These are phyloP conservation scores for Lunularia cruciata DNA, from an alignment of 225 moss, liverwort and hornwort species.

Conservation along the genomic window DNA sequence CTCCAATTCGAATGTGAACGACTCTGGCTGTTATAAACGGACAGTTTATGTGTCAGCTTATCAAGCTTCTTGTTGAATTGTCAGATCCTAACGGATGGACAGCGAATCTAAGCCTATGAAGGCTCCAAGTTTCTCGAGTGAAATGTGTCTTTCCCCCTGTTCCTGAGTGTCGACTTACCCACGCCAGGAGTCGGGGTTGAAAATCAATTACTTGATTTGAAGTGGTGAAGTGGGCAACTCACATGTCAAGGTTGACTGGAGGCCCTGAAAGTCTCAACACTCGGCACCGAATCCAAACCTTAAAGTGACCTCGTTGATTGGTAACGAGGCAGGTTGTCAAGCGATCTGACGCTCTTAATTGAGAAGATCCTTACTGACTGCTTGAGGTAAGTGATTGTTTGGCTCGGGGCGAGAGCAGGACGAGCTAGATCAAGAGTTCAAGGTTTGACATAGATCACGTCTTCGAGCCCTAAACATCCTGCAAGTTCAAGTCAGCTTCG, in stretches of 20 bases:
- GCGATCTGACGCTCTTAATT: background rate
- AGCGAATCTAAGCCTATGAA: conserved; percentile 2
- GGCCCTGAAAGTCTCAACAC: background rate
- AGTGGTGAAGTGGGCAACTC: no score
- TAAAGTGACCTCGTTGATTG: background rate
- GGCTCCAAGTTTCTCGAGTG: conserved; percentile 1
- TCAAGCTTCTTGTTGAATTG: conserved; percentile 8
- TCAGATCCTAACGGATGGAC: conserved; percentile 10
- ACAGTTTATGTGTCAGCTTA: background rate
- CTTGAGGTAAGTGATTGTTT: background rate
- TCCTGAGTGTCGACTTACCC: conserved; percentile 1
- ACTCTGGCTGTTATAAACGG: no score
- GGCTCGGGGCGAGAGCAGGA: background rate
- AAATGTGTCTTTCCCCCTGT: background rate
- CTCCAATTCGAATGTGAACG: background rate
- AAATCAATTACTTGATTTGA: background rate
- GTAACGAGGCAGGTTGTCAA: background rate
- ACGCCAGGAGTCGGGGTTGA: background rate
- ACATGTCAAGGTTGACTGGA: background rate
- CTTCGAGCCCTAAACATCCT: background rate
- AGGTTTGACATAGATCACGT: background rate
- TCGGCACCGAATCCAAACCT: background rate
- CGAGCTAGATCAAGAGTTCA: background rate
- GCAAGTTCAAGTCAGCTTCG: background rate
- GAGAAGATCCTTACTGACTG: background rate